A percentile compares a stretch with the other conserved stretches of the same genome.
phyloP scores from a whole-genome alignment of 805 yeast genomes.

The Komagataella ulmi region DNA sequence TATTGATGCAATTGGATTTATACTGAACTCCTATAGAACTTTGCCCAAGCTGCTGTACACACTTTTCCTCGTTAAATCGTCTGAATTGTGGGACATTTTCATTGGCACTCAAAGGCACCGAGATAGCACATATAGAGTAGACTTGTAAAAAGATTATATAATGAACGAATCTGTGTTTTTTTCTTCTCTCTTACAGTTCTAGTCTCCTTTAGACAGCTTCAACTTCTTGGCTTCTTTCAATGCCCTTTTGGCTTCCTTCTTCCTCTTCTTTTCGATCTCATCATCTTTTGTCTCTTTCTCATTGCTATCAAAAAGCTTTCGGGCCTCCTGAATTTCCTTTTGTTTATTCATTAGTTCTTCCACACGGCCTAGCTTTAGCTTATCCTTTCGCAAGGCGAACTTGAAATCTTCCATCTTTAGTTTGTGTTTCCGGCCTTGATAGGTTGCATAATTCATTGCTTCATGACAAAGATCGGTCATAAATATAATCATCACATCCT shows the following conservation, averaged over 20 bases:
- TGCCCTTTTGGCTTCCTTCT: constrained; percentile 1
- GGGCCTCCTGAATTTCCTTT: constrained; percentile 49
- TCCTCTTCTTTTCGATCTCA: constrained; percentile 1
- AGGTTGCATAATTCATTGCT: constrained; percentile 39
- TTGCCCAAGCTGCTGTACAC: constrained; percentile 55
- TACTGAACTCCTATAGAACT: constrained; percentile 49
- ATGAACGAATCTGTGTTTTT: not conserved
- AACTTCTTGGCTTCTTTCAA: constrained; percentile 3
- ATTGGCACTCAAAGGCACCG: constrained; percentile 32
- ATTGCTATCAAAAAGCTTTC: constrained; percentile 51
- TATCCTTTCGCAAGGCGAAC: constrained; percentile 55
- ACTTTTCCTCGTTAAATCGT: constrained; percentile 30
- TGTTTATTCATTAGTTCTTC: constrained; percentile 49
- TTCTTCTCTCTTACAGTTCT: not conserved
- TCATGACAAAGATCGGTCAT: constrained; percentile 35
- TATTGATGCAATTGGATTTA: constrained; percentile 47
- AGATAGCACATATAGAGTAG: constrained; percentile 1
- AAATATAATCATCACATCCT: constrained; percentile 55
- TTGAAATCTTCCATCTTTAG: constrained; percentile 62
- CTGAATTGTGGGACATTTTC: constrained; percentile 59
- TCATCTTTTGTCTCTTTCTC: constrained; percentile 24
- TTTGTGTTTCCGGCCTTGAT: constrained; percentile 36
- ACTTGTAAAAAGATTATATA: constrained; percentile 4
- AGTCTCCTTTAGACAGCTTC: constrained; percentile 1
- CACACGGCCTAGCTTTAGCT: constrained; percentile 55